Evolutionary conservation across 371 early-diverging fungal species (phyloP), one percentile per base, ranked within the genome.

Genomic region (Rhizopus sp.): DNA sequence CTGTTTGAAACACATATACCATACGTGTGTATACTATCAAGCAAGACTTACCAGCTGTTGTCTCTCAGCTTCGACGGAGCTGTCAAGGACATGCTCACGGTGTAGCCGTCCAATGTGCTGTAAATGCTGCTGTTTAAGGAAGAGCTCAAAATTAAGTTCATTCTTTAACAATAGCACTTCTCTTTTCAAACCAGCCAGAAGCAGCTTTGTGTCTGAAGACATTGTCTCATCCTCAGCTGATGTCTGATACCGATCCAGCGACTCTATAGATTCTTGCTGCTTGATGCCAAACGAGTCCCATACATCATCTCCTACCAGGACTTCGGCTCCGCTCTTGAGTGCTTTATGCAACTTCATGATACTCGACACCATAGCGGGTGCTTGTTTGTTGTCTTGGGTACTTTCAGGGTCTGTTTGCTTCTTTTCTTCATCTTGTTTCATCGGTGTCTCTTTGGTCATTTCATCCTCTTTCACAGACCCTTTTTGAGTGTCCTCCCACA

Each of bases 41-140:
- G 5, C 13, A 13, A 37, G 13, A 5, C 56, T 56, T 71, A 76
- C 80, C 66, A 83, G 56, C 50, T 79, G 75, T 53, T 87, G 85
- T 57, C 84, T 64, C 60, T 84, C 84, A 0, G 87, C 87, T 56
- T 87, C 85, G 0, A 83, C 83, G 33, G 83, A 77, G 16, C 75
- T 83, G 68, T 87, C 87, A 13, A 83, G 62, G 1, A 87, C 78
- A 62, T 82, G 87, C 12, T 85, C 83, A 10, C 81, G 81, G 60
- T 87, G 84, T 7, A 87, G 65, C 33, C 83, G 70, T 16, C 83
- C 84, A 44, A 87, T 85, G 53, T 87, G 87, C 52, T 85, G 87
- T 7, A 85, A 70, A 58, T 87, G 83, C 15, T 87, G 87, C 52
- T 87, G 87, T 49, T 85, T 84, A 40, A 87, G 68, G 57, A 84